These are phyloP conservation scores for Citrullus mucosospermus DNA, from an alignment of 306 rosid species.

Conservation along the genomic window DNA sequence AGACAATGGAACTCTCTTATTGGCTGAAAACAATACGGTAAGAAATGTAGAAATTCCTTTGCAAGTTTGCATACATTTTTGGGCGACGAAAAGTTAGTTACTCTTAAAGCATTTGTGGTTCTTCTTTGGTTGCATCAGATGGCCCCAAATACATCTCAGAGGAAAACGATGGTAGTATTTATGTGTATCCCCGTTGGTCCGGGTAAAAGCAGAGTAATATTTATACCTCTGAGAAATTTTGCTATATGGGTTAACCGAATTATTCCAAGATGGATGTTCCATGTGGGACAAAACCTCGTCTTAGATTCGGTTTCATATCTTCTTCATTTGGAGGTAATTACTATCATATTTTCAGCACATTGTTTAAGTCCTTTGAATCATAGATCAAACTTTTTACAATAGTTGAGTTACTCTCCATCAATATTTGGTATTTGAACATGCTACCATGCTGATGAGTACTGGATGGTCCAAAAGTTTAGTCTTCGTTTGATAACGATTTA, in stretches of 20 bases:
- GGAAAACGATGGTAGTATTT: slow-evolving; percentile 35
- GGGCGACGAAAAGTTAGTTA: not conserved
- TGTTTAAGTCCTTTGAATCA: not conserved
- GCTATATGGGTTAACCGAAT: slow-evolving; percentile 55
- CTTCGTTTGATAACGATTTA: no score
- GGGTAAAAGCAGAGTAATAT: slow-evolving; percentile 83
- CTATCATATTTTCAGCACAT: not conserved
- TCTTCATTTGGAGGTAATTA: slow-evolving; percentile 80
- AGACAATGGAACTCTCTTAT: not conserved
- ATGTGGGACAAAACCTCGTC: slow-evolving; percentile 65
- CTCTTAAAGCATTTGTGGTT: not conserved
- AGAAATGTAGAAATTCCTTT: not conserved
- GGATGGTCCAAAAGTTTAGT: not conserved
- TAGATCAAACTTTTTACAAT: not conserved
- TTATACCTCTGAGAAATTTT: slow-evolving; percentile 83
- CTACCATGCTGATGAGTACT: not conserved
- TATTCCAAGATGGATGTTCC: slow-evolving; percentile 85
- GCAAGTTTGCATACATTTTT: not conserved
- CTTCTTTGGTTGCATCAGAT: slow-evolving; percentile 28
- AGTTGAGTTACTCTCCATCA: not conserved
- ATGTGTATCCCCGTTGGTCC: slow-evolving; percentile 83
- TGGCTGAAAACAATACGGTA: not conserved
- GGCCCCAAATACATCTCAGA: slow-evolving; percentile 8
- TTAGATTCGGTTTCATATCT: slow-evolving; percentile 91
- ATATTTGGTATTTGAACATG: not conserved